These are phyloP conservation scores for Lodderomyces oxycetoniae DNA, from an alignment of 1,139 yeast species.

Conservation along the genomic window DNA sequence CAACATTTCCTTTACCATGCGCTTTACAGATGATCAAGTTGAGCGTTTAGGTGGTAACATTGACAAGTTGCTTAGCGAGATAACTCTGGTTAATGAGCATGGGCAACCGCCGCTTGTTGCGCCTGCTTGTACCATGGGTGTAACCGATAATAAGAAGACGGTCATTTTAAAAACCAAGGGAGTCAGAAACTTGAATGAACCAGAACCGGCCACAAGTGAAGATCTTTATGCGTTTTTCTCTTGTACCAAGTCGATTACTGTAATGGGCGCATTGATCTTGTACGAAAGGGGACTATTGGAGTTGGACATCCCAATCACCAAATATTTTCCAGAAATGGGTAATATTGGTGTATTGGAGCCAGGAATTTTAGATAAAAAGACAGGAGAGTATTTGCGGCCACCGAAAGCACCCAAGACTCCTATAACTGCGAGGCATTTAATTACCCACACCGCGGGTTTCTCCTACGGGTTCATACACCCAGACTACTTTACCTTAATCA, in stretches of 20 bases:
- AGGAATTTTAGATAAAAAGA: constrained; percentile 27
- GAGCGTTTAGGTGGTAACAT: constrained; percentile 10
- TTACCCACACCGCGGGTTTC: constrained; percentile 51
- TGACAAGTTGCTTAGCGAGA: constrained; percentile 15
- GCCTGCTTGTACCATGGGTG: constrained; percentile 28
- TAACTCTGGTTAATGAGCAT: constrained; percentile 13
- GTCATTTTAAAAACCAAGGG: constrained; percentile 27
- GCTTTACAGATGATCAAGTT: constrained; percentile 6
- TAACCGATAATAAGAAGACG: constrained; percentile 22
- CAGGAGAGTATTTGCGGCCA: constrained; percentile 30
- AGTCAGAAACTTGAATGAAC: constrained; percentile 19
- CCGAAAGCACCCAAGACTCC: constrained; percentile 31
- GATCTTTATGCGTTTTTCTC: constrained; percentile 38
- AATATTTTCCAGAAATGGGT: constrained; percentile 38
- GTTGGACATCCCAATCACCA: constrained; percentile 39
- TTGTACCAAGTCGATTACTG: constrained; percentile 47
- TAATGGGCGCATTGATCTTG: constrained; percentile 42
- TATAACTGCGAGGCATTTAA: constrained; percentile 45
- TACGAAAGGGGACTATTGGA: constrained; percentile 41
- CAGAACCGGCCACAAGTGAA: constrained; percentile 20
- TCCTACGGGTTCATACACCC: constrained; percentile 42
- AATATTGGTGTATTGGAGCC: constrained; percentile 38
- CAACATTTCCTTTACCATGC: constrained; percentile 6
- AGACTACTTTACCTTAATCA: constrained; percentile 21
- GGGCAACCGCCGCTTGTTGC: constrained; percentile 16